Evolutionary conservation across 768 basidiomycete species (phyloP).

Genomic region (Sporobolomyces phaffii): DNA sequence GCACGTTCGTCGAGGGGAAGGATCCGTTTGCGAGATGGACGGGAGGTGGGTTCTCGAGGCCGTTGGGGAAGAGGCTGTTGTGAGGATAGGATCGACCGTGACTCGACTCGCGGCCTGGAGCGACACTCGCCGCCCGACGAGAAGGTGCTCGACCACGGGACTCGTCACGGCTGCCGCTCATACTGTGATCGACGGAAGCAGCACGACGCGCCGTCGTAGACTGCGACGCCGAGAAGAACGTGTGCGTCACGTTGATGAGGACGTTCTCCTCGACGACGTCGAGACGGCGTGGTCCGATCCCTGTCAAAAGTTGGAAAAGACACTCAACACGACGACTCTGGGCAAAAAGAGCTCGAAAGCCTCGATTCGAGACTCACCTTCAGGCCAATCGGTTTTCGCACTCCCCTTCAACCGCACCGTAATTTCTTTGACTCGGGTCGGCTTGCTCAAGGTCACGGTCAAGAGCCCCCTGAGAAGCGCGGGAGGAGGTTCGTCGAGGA

Average conservation of each 20-base stretch:
- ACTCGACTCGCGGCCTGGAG: constrained; percentile 20
- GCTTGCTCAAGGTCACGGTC: constrained; percentile 62
- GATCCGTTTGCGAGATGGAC: background rate
- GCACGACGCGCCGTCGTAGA: constrained; percentile 52
- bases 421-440: constrained; percentile 78
- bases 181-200: constrained; percentile 53
- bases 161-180: constrained; percentile 18
- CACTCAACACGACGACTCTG: background rate
- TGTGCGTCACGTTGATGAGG: constrained; percentile 63
- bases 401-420: constrained; percentile 70
- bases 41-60: constrained; percentile 1
- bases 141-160: constrained; percentile 11
- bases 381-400: constrained; percentile 69
- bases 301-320: constrained; percentile 42
- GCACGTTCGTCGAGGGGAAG: background rate
- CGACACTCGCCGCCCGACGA: constrained; percentile 26
- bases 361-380: constrained; percentile 56
- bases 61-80: constrained; percentile 27
- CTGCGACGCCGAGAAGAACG: constrained; percentile 63
- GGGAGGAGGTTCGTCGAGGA: constrained; percentile 45
- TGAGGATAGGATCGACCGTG: constrained; percentile 26
- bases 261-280: constrained; percentile 73
- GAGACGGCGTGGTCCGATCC: constrained; percentile 64
- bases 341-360: too few relatives aligned
- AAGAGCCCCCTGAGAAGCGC: constrained; percentile 64